Conservation (phyloP, 257 asterid species). For the Osmanthus fragrans region DNA sequence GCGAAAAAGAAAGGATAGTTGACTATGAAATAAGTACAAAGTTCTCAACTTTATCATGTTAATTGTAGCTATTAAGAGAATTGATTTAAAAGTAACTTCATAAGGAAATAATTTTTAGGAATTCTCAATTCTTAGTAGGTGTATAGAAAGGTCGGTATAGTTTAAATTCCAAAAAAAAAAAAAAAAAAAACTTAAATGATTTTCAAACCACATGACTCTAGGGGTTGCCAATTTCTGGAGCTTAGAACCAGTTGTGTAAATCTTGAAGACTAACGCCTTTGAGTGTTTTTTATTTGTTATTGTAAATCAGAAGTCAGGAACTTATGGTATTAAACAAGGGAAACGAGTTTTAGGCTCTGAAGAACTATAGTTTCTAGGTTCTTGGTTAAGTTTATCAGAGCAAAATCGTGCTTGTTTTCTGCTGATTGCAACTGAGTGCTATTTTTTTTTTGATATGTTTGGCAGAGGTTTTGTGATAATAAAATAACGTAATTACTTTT, state of each 20-base stretch:
- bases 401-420: background rate
- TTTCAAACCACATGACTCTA: background rate
- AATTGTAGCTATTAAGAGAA: background rate
- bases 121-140: background rate
- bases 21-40: background rate
- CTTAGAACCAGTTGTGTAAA: background rate
- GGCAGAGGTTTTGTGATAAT: background rate
- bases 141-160: background rate
- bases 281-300: constrained; percentile 4
- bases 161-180: too few relatives aligned
- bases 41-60: constrained; percentile 9
- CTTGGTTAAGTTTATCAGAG: constrained; percentile 8
- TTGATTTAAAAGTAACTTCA: background rate
- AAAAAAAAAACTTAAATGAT: background rate
- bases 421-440: background rate
- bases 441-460: background rate
- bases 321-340: constrained; percentile 2
- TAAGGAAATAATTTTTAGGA: too few relatives aligned
- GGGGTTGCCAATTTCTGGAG: background rate
- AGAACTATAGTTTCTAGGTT: constrained; percentile 1
- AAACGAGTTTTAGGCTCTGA: background rate
- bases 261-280: background rate
- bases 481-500: background rate
- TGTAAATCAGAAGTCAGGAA: constrained; percentile 6
- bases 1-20: background rate